Conservation (phyloP, 768 basidiomycete genomes). For the Psilocybe cyanescens region DNA sequence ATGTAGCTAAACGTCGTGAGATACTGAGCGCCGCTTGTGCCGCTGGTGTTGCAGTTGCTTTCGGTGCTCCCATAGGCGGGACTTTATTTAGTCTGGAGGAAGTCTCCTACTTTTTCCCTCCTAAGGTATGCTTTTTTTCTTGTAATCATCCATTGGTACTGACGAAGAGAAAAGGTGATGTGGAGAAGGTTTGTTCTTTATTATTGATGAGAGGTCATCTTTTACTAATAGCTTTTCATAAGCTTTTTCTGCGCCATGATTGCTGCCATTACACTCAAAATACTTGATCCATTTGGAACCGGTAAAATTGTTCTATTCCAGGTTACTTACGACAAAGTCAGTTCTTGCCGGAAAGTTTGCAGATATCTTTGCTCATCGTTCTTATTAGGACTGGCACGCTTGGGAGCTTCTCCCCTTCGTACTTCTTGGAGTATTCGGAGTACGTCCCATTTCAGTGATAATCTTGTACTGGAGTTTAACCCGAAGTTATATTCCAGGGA, state of each 20-base stretch:
- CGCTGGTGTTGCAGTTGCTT: constrained; percentile 96
- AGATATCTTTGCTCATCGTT: background rate
- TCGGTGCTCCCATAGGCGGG: constrained; percentile 95
- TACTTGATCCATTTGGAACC: constrained; percentile 94
- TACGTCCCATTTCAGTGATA: constrained; percentile 37
- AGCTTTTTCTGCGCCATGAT: constrained; percentile 99
- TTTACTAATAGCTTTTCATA: constrained; percentile 23
- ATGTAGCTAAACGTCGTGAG: constrained; percentile 86
- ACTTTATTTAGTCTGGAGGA: constrained; percentile 94
- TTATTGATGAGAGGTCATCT: constrained; percentile 29
- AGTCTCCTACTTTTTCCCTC: constrained; percentile 95
- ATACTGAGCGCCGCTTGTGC: constrained; percentile 95
- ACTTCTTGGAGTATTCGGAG: constrained; percentile 87
- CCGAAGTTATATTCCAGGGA: constrained; percentile 54
- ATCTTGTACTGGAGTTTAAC: constrained; percentile 2
- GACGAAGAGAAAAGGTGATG: constrained; percentile 65
- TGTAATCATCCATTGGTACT: background rate
- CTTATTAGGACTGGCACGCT: constrained; percentile 84
- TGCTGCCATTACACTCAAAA: constrained; percentile 90
- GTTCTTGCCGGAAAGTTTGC: constrained; percentile 6
- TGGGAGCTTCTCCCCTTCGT: constrained; percentile 88
- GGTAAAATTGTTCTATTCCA: constrained; percentile 93
- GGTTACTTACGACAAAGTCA: constrained; percentile 85
- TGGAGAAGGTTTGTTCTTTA: constrained; percentile 77
- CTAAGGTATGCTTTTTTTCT: constrained; percentile 58